These are phyloP conservation scores for Leishmania gerbilli DNA, from an alignment of 208 protist genomes.

Conservation along the genomic window DNA sequence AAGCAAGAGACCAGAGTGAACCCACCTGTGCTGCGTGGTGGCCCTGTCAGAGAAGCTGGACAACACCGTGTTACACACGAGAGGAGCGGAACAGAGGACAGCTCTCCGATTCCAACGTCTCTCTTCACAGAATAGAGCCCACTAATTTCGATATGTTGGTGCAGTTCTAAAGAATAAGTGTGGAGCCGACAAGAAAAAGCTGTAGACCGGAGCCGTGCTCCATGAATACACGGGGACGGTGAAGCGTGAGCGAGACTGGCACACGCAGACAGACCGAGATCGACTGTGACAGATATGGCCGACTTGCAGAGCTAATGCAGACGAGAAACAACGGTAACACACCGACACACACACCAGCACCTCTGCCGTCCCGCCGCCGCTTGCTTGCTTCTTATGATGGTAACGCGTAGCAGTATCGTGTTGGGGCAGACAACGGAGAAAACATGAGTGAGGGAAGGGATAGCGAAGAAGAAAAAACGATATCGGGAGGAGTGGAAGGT, in stretches of 20 bases:
- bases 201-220: neutral
- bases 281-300: neutral
- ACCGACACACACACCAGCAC: neutral
- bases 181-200: neutral
- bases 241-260: neutral
- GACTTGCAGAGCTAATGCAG: neutral
- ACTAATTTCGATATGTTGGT: neutral
- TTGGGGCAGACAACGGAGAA: neutral
- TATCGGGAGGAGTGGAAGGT: neutral
- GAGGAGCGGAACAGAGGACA: neutral
- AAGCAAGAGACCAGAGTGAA: neutral
- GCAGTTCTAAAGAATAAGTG: neutral
- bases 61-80: neutral
- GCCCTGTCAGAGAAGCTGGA: neutral
- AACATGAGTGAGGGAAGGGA: neutral
- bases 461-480: neutral
- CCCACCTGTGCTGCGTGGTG: neutral
- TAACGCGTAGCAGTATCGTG: neutral
- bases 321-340: too few species aligned
- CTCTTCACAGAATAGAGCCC: neutral
- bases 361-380: neutral
- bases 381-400: neutral
- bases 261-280: neutral
- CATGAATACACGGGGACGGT: constrained; percentile 5
- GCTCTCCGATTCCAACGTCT: neutral